These are phyloP conservation scores for Podospora didyma DNA, from an alignment of 495 filamentous ascomycete genomes.

Conservation along the genomic window DNA sequence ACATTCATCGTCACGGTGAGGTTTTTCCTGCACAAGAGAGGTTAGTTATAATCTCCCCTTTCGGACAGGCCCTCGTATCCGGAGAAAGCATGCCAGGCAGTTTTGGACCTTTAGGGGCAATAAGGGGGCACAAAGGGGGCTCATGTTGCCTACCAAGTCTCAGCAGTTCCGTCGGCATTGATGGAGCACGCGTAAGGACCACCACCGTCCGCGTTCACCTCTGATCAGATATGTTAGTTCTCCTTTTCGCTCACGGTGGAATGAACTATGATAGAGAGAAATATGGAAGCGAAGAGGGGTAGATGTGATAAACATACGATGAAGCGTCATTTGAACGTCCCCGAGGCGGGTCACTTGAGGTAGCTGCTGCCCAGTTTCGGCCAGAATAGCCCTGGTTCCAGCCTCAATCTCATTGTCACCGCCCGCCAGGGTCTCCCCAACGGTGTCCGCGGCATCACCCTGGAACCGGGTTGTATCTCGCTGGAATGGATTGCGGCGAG, in stretches of 20 bases:
- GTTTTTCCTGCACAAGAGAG: too few relatives aligned
- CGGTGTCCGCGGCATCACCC: conserved; percentile 35
- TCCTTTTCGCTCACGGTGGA: background rate
- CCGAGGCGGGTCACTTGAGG: conserved; percentile 48
- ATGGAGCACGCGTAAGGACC: conserved; percentile 48
- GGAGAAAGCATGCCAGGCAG: too few relatives aligned
- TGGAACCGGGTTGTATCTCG: conserved; percentile 51
- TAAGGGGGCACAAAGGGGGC: too few relatives aligned
- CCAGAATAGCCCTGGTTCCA: conserved; percentile 44
- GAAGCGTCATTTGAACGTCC: conserved; percentile 47
- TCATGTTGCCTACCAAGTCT: conserved; percentile 23
- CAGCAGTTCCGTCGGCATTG: conserved; percentile 43
- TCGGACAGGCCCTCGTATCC: too few relatives aligned
- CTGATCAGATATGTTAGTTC: background rate
- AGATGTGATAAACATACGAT: conserved; percentile 18
- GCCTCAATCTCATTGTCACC: conserved; percentile 46
- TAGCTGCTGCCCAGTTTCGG: conserved; percentile 40
- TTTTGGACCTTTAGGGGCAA: too few relatives aligned
- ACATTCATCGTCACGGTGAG: conserved; percentile 29
- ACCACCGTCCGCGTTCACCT: conserved; percentile 48
- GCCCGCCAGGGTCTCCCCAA: conserved; percentile 38
- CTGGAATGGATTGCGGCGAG: conserved; percentile 48
- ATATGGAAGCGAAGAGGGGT: too few relatives aligned
- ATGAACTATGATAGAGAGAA: too few relatives aligned
- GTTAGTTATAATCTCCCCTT: too few relatives aligned